Conservation (phyloP, 352 stramenopile species). For the Pythium oligandrum region DNA sequence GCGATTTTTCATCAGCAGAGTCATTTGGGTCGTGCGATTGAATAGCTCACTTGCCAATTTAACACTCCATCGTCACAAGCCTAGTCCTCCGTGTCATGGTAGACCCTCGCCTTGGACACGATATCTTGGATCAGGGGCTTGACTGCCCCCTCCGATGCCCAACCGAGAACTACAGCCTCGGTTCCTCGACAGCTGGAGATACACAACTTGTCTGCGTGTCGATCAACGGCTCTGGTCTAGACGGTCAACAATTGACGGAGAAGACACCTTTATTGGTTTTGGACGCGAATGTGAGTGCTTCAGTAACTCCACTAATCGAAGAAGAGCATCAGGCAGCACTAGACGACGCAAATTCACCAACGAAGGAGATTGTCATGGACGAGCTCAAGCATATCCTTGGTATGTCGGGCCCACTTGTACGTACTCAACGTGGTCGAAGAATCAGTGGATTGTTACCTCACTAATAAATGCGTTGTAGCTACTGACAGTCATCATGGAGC, state of each 20-base stretch:
- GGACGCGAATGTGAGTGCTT: conserved; percentile 5
- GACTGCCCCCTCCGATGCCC: conserved; percentile 8
- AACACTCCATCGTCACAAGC: no score
- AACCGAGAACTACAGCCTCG: background rate
- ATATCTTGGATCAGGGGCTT: conserved; percentile 17
- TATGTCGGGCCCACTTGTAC: background rate
- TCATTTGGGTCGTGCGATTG: no score
- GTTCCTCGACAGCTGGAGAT: background rate
- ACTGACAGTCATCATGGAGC: background rate
- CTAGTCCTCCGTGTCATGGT: conserved; percentile 9
- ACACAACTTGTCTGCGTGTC: background rate
- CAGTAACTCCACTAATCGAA: conserved; percentile 3
- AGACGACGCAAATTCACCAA: background rate
- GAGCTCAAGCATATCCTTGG: conserved; percentile 1
- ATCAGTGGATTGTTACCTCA: background rate
- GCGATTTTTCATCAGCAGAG: no score
- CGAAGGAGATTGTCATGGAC: conserved; percentile 4
- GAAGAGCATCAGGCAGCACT: background rate
- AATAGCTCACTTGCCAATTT: no score
- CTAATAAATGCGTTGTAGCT: conserved; percentile 1
- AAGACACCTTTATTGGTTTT: conserved; percentile 8
- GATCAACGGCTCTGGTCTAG: no score
- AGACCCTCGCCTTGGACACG: conserved; percentile 11
- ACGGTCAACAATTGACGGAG: background rate
- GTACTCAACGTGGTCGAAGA: background rate